Evolutionary conservation across 2,329 filamentous ascomycete species (phyloP).

Genomic region (Alternaria consortialis): DNA sequence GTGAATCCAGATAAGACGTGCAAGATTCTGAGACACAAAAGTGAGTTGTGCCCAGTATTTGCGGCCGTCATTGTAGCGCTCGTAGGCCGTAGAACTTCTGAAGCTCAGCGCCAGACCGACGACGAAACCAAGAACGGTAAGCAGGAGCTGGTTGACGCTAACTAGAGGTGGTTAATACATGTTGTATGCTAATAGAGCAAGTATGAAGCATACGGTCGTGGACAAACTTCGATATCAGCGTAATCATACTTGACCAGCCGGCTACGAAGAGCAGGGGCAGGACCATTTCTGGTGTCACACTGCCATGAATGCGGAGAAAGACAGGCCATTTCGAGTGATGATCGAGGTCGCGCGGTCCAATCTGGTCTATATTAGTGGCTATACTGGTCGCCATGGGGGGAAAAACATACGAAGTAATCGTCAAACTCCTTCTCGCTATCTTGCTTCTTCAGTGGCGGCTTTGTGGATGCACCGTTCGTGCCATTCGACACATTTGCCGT

Average conservation of each 20-base stretch:
- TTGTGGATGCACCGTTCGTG: slow-evolving; percentile 3
- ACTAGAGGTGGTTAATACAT: slow-evolving; percentile 44
- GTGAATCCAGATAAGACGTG: slow-evolving; percentile 87
- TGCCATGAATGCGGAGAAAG: slow-evolving; percentile 77
- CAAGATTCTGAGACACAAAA: slow-evolving; percentile 65
- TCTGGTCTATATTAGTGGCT: slow-evolving; percentile 43
- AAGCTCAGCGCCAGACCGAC: slow-evolving; percentile 79
- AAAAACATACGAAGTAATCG: slow-evolving; percentile 49
- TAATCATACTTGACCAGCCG: slow-evolving; percentile 73
- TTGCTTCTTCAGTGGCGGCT: slow-evolving; percentile 29
- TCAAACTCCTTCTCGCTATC: slow-evolving; percentile 47
- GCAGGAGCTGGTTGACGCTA: slow-evolving; percentile 70
- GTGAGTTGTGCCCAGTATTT: slow-evolving; percentile 69
- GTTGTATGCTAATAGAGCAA: neutral
- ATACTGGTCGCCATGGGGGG: too few relatives aligned
- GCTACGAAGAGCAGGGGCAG: slow-evolving; percentile 71
- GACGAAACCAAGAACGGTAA: slow-evolving; percentile 82
- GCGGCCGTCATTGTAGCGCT: slow-evolving; percentile 68
- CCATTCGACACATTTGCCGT: slow-evolving; percentile 26
- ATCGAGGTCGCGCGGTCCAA: slow-evolving; percentile 72
- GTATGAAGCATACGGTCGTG: slow-evolving; percentile 31
- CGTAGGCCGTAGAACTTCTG: slow-evolving; percentile 78
- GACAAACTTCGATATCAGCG: slow-evolving; percentile 57
- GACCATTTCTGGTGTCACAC: slow-evolving; percentile 76
- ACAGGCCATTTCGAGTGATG: slow-evolving; percentile 79